Evolutionary conservation across 108 stramenopile species (phyloP), one percentile per base, ranked within the genome.

Genomic region (Pinguiococcus pyrenoidosus): DNA sequence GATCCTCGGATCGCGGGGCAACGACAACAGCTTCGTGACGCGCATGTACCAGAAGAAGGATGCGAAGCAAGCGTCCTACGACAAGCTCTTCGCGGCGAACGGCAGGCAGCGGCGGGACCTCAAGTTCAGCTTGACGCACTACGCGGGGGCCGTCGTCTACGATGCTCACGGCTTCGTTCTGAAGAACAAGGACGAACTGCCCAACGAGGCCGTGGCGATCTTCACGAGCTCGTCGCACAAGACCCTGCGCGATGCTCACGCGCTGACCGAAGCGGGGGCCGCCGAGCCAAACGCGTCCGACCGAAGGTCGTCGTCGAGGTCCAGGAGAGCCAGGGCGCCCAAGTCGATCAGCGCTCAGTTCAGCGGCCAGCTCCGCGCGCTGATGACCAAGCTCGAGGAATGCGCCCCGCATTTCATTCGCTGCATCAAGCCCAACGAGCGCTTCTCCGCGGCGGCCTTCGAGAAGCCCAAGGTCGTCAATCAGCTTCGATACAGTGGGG

Each of bases 401-500:
- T 60, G 59, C 9, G 34, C 32, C 27, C 58, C 65, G 4, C 65
- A 67, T 35, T 64, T 54, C 56, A 54, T 67, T 21, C 65, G 65
- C n/a, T 57, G 55, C 51, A 35, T 67, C 29, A 67, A 67, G 47
- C 65, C 65, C 9, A 67, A 67, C 51, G 49, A 54, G 0, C 3
- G 26, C 8, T 60, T 60, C 38, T 3, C 3, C 6, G 24, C 58
- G 9, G 17, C 28, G 2, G 23, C 20, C 28, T 57, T 67, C 29
- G 37, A 67, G 16, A 3, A 5, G 12, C 13, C 12, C 34, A 77
- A 76, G 39, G 72, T 89, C 18, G 87, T 85, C 2, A 87, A 91
- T 33, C 95, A 97, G 74, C 80, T 97, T 7, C 78, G 94, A 30
- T 92, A 89, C 49, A 87, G 90, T 59, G 98, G 98, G 64, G 98